These are phyloP conservation scores for Luffa aegyptiaca DNA, from an alignment of 306 rosid species.

Conservation along the genomic window DNA sequence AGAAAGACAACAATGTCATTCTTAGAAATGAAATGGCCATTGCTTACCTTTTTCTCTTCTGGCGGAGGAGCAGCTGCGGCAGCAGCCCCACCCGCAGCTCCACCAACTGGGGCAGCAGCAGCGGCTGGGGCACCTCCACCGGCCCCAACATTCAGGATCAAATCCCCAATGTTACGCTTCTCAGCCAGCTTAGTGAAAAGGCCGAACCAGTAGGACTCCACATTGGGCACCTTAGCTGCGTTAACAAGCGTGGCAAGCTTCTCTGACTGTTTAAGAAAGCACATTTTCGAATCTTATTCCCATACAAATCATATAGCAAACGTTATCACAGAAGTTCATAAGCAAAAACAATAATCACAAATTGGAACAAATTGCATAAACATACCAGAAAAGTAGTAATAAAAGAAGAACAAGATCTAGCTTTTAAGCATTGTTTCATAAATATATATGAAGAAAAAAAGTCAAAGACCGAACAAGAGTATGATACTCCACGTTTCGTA, in stretches of 20 bases:
- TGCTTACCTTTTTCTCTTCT: conserved; percentile 64
- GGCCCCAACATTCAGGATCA: conserved; percentile 51
- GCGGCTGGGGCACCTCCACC: conserved; percentile 53
- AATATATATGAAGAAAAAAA: too few relatives aligned
- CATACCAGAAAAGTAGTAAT: not conserved
- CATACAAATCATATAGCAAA: not conserved
- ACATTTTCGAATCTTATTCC: not conserved
- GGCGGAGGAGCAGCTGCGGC: conserved; percentile 49
- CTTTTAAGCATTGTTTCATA: not conserved
- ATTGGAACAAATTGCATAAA: not conserved
- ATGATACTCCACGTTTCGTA: not conserved
- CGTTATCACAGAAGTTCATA: not conserved
- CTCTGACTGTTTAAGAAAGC: conserved; percentile 37
- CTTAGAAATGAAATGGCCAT: not conserved
- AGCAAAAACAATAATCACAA: not conserved
- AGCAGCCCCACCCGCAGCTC: conserved; percentile 25
- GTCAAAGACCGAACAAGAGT: not conserved
- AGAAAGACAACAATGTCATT: too few relatives aligned
- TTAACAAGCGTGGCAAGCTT: conserved; percentile 52
- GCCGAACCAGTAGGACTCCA: conserved; percentile 58
- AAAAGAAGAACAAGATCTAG: not conserved
- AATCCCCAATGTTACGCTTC: conserved; percentile 51
- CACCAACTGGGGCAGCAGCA: conserved; percentile 34
- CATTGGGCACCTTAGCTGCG: conserved; percentile 29
- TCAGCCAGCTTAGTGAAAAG: conserved; percentile 73